Conservation (phyloP, 1,284 basidiomycete genomes). For the Ganoderma sp. region DNA sequence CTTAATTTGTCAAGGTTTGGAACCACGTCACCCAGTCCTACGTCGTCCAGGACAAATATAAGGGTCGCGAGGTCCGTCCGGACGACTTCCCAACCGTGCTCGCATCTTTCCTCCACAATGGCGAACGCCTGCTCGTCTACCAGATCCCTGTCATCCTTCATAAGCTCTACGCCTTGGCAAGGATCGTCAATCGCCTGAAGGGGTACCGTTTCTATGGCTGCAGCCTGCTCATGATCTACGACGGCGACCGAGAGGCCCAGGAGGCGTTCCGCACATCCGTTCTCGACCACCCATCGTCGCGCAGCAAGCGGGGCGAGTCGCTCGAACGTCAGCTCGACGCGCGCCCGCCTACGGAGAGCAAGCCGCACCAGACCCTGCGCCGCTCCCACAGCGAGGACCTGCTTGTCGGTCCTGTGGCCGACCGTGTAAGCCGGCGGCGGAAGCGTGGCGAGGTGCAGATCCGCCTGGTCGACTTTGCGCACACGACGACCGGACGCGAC, state of each 20-base stretch:
- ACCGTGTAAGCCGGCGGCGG: constrained; percentile 62
- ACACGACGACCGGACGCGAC: constrained; percentile 95
- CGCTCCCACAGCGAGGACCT: constrained; percentile 80
- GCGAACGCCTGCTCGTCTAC: constrained; percentile 82
- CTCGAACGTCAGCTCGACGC: constrained; percentile 57
- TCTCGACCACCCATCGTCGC: constrained; percentile 70
- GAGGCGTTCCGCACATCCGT: constrained; percentile 67
- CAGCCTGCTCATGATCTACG: constrained; percentile 96
- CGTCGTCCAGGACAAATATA: constrained; percentile 96
- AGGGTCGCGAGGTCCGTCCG: constrained; percentile 86
- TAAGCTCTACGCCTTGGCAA: constrained; percentile 93
- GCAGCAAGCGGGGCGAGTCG: constrained; percentile 79
- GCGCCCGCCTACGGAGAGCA: constrained; percentile 17
- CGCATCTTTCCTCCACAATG: constrained; percentile 86
- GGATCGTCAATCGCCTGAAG: constrained; percentile 85
- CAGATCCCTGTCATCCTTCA: constrained; percentile 92
- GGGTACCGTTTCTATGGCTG: constrained; percentile 99
- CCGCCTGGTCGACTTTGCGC: constrained; percentile 98
- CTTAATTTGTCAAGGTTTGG: constrained; percentile 74
- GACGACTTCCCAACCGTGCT: constrained; percentile 87
- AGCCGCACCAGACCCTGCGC: constrained; percentile 54
- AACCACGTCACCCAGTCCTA: constrained; percentile 84
- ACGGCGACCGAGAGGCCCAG: constrained; percentile 90
- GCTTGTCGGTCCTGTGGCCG: constrained; percentile 65
- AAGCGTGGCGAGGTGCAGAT: constrained; percentile 93